Base-by-base conservation (phyloP, 768 basidiomycete species). In the Fomitopsis pulvina region DNA sequence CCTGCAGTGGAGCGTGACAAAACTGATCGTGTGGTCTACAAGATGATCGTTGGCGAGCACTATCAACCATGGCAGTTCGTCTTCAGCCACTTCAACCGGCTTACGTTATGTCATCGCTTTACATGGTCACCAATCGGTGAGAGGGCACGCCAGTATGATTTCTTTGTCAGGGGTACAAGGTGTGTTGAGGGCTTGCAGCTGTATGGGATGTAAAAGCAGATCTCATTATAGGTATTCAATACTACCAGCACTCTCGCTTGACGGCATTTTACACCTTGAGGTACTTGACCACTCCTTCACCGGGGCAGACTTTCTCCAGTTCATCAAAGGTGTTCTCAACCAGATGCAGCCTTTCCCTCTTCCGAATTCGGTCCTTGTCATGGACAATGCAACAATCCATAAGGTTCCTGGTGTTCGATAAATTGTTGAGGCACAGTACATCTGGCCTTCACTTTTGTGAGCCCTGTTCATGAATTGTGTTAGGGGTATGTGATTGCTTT, bases 381-480 rank as follows among this genome's bases (percentile, higher is more conserved):
- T 73, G 64, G 71, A 72, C 51, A 72, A 71, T 52, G 63, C 64
- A 6, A 25, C 45, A 1, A 69, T 71, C 18, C 69, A 74, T 51
- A 61, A 71, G n/a, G n/a, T n/a, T n/a, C n/a, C n/a, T n/a, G n/a
- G n/a, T n/a, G n/a, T n/a, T n/a, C n/a, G n/a, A n/a, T n/a, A n/a
- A n/a, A n/a, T n/a, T n/a, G n/a, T n/a, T n/a, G n/a, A n/a, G n/a
- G n/a, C n/a, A n/a, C n/a, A n/a, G n/a, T n/a, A n/a, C n/a, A n/a
- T n/a, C n/a, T n/a, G n/a, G n/a, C n/a, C n/a, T n/a, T n/a, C n/a
- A n/a, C n/a, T n/a, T n/a, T n/a, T n/a, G n/a, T n/a, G n/a, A n/a
- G n/a, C n/a, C n/a, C n/a, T n/a, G n/a, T n/a, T n/a, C n/a, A n/a
- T n/a, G n/a, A n/a, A n/a, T n/a, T n/a, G n/a, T n/a, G n/a, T n/a